Conservation (phyloP, 441 rosid genomes). For the Mallotus repandus region DNA sequence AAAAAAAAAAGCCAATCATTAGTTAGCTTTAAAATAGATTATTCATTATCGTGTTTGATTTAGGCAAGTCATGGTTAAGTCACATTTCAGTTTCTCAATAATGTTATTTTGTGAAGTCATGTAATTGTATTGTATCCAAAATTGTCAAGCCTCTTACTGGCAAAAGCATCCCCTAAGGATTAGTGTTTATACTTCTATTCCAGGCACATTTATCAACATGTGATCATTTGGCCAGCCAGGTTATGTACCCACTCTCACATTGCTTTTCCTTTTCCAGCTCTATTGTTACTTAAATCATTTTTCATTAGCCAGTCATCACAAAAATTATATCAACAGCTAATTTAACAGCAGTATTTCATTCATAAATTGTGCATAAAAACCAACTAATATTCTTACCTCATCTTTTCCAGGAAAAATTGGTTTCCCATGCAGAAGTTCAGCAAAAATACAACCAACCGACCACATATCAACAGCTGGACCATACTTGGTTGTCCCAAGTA, state of each 20-base stretch:
- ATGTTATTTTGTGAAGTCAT: neutral
- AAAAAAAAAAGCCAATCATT: neutral
- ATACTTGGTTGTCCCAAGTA: constrained; percentile 94
- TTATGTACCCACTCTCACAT: neutral
- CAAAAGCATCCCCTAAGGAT: neutral
- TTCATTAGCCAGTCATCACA: neutral
- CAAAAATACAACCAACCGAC: constrained; percentile 98
- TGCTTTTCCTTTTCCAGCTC: neutral
- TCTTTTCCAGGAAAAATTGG: constrained; percentile 92
- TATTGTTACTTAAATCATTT: neutral
- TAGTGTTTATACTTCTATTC: neutral
- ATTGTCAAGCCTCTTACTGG: neutral
- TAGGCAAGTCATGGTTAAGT: too few species aligned
- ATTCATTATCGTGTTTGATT: too few species aligned
- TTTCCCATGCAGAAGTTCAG: constrained; percentile 86
- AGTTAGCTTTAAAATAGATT: neutral
- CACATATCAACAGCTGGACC: constrained; percentile 99
- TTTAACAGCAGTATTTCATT: neutral
- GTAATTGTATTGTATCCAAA: neutral
- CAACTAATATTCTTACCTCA: constrained; percentile 45
- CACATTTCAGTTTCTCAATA: neutral
- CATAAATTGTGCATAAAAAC: neutral
- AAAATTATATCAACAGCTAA: neutral
- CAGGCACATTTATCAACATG: neutral
- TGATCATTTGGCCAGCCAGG: neutral